Evolutionary conservation across 768 basidiomycete species (phyloP), one percentile per base, ranked within the genome.

Genomic region (Leccinum barrowsii): DNA sequence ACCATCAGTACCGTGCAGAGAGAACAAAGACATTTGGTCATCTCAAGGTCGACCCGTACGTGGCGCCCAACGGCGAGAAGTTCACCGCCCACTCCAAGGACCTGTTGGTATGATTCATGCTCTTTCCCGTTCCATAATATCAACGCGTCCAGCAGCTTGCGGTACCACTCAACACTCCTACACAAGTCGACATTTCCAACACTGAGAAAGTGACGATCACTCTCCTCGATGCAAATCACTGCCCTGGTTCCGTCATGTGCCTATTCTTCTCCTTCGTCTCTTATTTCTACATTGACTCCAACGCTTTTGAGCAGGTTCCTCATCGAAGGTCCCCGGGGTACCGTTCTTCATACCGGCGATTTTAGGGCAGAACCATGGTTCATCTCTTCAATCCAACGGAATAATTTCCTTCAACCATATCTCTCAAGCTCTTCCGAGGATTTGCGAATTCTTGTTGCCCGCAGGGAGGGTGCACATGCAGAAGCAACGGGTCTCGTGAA

Each of bases 291-390:
- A 34, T 6, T 34, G 37, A 8, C 8, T 35, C 54, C 12, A 54
- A 44, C 15, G 2, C 5, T 63, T 10, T 30, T 12, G n/a, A 47
- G 57, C 62, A 96, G 94, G 89, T 96, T 90, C 66, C 80, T 94
- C 17, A 83, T 96, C 47, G 87, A 92, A 70, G 88, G 89, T 17
- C 57, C 77, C 4, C 71, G 79, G 56, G 85, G 87, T 7, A 79
- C 91, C 0, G 77, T 98, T 28, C 82, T 99, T 10, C 94, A 97
- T 67, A 98, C 96, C 0, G 96, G 96, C 34, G 96, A 99, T 71
- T 80, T 98, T 56, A 84, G 96, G 35, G 91, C 91, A 1, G 96
- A 99, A 68, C 82, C 85, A 1, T 86, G 84, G 79, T 90, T 91
- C 64, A 70, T 98, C 22, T 80, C 89, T 7, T 78, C 80, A 3